Evolutionary conservation across 805 yeast genomes (phyloP), one percentile per base, ranked within the genome.

Genomic region (Hanseniaspora pseudoguilliermondii): DNA sequence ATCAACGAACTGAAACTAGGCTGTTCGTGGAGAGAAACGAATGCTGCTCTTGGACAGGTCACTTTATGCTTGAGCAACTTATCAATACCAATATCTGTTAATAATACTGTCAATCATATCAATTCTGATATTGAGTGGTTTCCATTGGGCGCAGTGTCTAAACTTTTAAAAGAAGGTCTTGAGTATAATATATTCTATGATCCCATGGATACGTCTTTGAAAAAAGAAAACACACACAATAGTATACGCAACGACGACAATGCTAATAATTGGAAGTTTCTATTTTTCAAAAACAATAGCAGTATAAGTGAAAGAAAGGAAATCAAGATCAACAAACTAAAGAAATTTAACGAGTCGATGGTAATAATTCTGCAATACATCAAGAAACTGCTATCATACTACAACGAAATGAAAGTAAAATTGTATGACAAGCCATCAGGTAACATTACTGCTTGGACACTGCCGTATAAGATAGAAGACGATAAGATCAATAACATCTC

Each of bases 1-100:
- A 91, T 90, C 35, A 90, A 90, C 68, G 91, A 90, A 0, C 73
- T 87, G 27, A 70, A 96, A 57, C 66, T 91, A n/a, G 97, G 97
- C 0, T 86, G 90, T 0, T 84, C 95, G 1, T 88, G 95, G 95
- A 80, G 86, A 55, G 97, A 90, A 62, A 83, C 88, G 44, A 90
- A 89, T 65, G 93, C 95, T 1, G 96, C 95, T 0, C 69, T 90
- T 62, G 97, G 97, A 0, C 96, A 90, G 61, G 71, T 90, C 2
- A 77, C 86, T 2, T 69, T 88, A 13, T 68, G 91, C 20, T 65
- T 90, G 34, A 29, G 54, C 34, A 44, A 55, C 25, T 29, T 43
- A 11, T 49, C 55, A 16, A 38, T 49, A 21, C 54, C 58, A 21
- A 34, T 32, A 16, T 18, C 42, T 1, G 8, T 21, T 39, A 44